Conservation (phyloP, 805 yeast genomes). For the Ogataea methanolica region DNA sequence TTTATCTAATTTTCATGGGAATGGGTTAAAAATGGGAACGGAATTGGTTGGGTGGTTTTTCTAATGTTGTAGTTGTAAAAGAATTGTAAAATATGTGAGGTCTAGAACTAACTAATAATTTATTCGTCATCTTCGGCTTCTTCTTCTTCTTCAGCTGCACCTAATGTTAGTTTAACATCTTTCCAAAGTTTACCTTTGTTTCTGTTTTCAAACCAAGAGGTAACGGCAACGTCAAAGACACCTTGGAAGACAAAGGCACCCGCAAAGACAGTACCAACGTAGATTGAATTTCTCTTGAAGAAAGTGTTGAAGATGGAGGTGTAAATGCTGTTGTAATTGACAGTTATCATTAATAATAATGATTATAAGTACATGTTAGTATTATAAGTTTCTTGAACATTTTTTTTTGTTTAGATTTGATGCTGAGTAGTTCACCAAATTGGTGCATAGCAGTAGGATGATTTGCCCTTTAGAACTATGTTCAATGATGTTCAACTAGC, state of each 20-base stretch:
- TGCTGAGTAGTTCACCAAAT: too few species aligned
- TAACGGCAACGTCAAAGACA: conserved; percentile 62
- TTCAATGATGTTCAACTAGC: too few species aligned
- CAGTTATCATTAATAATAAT: not conserved
- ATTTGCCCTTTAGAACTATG: too few species aligned
- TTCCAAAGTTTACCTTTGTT: conserved; percentile 86
- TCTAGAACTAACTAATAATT: not conserved
- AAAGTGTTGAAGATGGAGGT: conserved; percentile 57
- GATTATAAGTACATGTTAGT: too few species aligned
- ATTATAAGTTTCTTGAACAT: too few species aligned
- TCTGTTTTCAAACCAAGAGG: conserved; percentile 69
- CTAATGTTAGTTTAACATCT: conserved; percentile 60
- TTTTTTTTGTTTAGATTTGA: too few species aligned
- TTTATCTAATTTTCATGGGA: not conserved
- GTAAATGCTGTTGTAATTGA: conserved; percentile 12
- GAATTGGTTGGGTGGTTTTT: not conserved
- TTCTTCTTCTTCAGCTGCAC: conserved; percentile 50
- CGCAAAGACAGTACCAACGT: conserved; percentile 76
- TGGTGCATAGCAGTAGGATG: too few species aligned
- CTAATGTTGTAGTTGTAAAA: conserved; percentile 1
- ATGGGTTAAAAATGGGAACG: not conserved
- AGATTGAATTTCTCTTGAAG: conserved; percentile 88
- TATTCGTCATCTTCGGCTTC: conserved; percentile 48
- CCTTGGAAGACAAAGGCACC: conserved; percentile 86
- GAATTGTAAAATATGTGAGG: too few species aligned